These are phyloP conservation scores for Salix exigua DNA, from an alignment of 345 rosid genomes.

Conservation along the genomic window DNA sequence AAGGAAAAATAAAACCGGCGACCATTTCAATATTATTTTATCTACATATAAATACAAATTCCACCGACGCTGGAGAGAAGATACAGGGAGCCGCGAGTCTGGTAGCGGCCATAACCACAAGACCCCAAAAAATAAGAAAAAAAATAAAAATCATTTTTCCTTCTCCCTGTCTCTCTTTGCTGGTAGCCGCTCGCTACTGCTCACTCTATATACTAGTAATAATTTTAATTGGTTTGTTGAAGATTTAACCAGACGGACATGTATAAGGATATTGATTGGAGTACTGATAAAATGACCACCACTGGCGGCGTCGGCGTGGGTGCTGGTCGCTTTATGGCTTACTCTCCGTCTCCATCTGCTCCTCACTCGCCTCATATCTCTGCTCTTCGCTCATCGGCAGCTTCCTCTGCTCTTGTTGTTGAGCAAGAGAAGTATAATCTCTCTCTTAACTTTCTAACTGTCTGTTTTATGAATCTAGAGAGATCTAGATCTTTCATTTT, in stretches of 20 bases:
- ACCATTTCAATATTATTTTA: no score
- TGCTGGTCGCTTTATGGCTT: slow-evolving; percentile 73
- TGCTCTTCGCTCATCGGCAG: slow-evolving; percentile 50
- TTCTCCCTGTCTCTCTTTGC: not conserved
- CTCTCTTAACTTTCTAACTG: not conserved
- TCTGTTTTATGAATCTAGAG: not conserved
- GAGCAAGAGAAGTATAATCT: slow-evolving; percentile 75
- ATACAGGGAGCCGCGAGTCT: not conserved
- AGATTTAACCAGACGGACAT: slow-evolving; percentile 13
- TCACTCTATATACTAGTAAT: not conserved
- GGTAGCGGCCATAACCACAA: slow-evolving; percentile 9
- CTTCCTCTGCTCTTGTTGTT: slow-evolving; percentile 50
- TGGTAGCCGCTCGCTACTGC: not conserved
- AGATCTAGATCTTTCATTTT: slow-evolving; percentile 8
- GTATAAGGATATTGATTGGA: slow-evolving; percentile 24
- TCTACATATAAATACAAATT: not conserved
- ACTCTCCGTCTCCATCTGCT: slow-evolving; percentile 80
- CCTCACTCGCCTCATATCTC: slow-evolving; percentile 80
- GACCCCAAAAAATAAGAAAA: not conserved
- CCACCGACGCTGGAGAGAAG: slow-evolving; percentile 18
- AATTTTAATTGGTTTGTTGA: not conserved
- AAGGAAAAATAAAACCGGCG: not conserved
- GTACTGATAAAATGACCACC: slow-evolving; percentile 17
- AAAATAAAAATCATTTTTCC: not conserved
- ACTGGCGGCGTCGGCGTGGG: slow-evolving; percentile 27